Conservation (phyloP, 1,284 basidiomycete genomes). For the Xanthoconium separans region DNA sequence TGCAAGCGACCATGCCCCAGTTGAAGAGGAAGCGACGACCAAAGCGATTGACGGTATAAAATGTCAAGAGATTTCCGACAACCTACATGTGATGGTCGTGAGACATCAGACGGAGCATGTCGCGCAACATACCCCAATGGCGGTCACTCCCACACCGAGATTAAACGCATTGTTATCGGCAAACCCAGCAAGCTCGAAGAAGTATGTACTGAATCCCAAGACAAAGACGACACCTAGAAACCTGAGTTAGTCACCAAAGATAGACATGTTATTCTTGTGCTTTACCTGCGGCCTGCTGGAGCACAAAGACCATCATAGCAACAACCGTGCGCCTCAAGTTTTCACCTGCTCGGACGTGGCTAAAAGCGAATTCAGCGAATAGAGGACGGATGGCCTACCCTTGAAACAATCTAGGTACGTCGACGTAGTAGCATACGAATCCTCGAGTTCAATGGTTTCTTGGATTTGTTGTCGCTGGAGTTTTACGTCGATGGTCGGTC, state of each 20-base stretch:
- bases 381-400: slow-evolving; percentile 10
- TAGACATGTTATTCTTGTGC: background rate
- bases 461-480: slow-evolving; percentile 26
- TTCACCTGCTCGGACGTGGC: slow-evolving; percentile 13
- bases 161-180: slow-evolving; percentile 23
- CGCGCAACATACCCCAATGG: slow-evolving; percentile 21
- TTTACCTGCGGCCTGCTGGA: slow-evolving; percentile 29
- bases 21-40: slow-evolving; percentile 30
- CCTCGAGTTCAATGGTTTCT: slow-evolving; percentile 31
- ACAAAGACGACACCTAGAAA: slow-evolving; percentile 30
- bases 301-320: slow-evolving; percentile 35
- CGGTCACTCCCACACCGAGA: slow-evolving; percentile 28
- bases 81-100: slow-evolving; percentile 12
- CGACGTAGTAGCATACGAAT: slow-evolving; percentile 23
- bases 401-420: slow-evolving; percentile 29
- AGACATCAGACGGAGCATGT: background rate
- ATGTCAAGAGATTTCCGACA: slow-evolving; percentile 25
- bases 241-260: background rate
- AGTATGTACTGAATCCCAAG: slow-evolving; percentile 31
- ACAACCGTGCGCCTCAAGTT: slow-evolving; percentile 28
- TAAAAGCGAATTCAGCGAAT: background rate
- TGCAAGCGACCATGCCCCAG: slow-evolving; percentile 28
- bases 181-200: slow-evolving; percentile 33
- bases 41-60: slow-evolving; percentile 28
- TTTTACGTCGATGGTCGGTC: slow-evolving; percentile 18